These are phyloP conservation scores for Lolium multiflorum DNA, from an alignment of 176 grass and related monocot species.

Conservation along the genomic window DNA sequence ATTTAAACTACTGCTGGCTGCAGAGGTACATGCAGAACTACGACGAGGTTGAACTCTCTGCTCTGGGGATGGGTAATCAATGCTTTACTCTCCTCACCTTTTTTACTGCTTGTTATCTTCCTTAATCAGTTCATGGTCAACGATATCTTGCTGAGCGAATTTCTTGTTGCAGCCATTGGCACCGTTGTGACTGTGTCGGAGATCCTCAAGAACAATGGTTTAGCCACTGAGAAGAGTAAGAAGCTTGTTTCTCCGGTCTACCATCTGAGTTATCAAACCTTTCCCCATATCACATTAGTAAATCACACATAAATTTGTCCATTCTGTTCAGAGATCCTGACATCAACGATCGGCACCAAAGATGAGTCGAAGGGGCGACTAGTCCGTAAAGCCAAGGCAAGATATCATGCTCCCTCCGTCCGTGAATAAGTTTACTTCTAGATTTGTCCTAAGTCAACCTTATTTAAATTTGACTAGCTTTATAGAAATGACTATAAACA, in stretches of 20 bases:
- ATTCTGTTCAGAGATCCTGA: slow-evolving; percentile 66
- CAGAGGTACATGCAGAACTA: slow-evolving; percentile 92
- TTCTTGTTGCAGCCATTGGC: slow-evolving; percentile 68
- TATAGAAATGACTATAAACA: too few species aligned
- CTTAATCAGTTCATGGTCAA: not conserved
- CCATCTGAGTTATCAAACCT: not conserved
- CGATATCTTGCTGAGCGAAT: not conserved
- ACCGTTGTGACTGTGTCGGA: slow-evolving; percentile 91
- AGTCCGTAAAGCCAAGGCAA: slow-evolving; percentile 91
- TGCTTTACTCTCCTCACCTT: not conserved
- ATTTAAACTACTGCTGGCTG: not conserved
- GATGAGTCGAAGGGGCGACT: slow-evolving; percentile 80
- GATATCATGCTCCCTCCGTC: not conserved
- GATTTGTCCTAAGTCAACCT: too few species aligned
- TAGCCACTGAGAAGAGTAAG: slow-evolving; percentile 84
- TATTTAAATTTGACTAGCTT: too few species aligned
- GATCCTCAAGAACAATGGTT: slow-evolving; percentile 89
- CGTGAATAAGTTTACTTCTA: too few species aligned
- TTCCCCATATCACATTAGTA: not conserved
- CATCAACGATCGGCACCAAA: slow-evolving; percentile 87
- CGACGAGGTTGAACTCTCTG: slow-evolving; percentile 84
- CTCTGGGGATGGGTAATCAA: slow-evolving; percentile 89
- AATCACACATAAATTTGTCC: not conserved
- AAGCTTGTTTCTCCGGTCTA: not conserved
- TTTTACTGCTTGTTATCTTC: slow-evolving; percentile 17